phyloP scores from a whole-genome alignment of 306 rosid species.

The Acacia crassicarpa region DNA sequence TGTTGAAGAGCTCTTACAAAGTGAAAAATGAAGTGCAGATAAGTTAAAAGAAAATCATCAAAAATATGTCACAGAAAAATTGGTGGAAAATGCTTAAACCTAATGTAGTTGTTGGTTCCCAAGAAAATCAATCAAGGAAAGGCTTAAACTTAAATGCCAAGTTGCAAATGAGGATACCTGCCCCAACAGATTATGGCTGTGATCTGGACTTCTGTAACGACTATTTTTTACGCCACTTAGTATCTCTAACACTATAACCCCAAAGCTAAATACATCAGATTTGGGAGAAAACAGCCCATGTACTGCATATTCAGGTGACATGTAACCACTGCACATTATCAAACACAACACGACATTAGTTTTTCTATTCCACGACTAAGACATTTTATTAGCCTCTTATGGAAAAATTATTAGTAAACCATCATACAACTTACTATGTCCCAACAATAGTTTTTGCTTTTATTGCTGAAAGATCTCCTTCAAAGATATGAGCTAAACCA shows the following conservation, averaged over 20 bases:
- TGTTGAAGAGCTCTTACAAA: background rate
- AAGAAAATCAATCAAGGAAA: background rate
- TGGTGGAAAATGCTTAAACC: background rate
- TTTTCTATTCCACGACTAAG: background rate
- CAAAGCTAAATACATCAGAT: slow-evolving; percentile 55
- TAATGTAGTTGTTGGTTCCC: background rate
- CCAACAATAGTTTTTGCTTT: slow-evolving; percentile 45
- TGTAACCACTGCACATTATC: slow-evolving; percentile 18
- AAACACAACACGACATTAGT: background rate
- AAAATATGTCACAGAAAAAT: background rate
- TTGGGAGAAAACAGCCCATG: slow-evolving; percentile 37
- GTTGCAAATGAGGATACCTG: slow-evolving; percentile 25
- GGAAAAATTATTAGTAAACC: background rate
- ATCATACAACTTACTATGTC: slow-evolving; percentile 41
- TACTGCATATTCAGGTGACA: slow-evolving; percentile 3
- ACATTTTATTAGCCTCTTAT: background rate
- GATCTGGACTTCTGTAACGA: slow-evolving; percentile 5
- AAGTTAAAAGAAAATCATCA: background rate
- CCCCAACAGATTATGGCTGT: slow-evolving; percentile 23
- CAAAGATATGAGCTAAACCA: background rate
- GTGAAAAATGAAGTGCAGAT: background rate
- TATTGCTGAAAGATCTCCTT: slow-evolving; percentile 1
- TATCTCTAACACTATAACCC: slow-evolving; percentile 52
- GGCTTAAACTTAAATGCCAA: background rate
- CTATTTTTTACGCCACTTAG: slow-evolving; percentile 46